phyloP scores from a whole-genome alignment of 2,329 filamentous ascomycete species.

The Gnomoniopsis smithogilvyi region DNA sequence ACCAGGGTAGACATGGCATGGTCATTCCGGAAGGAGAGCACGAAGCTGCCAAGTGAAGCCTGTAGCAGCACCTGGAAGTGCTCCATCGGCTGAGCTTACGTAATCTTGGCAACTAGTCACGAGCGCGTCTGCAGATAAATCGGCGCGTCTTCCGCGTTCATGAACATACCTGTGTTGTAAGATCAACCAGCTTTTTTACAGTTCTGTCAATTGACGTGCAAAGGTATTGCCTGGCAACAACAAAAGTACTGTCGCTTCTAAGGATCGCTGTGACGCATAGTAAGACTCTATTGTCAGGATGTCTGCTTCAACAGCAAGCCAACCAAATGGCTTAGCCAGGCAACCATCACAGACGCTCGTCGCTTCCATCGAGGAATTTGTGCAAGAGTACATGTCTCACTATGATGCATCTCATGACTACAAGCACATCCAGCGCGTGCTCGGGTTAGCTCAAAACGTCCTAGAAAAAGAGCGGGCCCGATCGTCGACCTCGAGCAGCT shows the following conservation, averaged over 20 bases:
- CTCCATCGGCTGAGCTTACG: not conserved
- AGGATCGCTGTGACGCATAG: not conserved
- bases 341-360: slow-evolving; percentile 35
- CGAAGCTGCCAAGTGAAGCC: not conserved
- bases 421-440: slow-evolving; percentile 75
- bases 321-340: not conserved
- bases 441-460: slow-evolving; percentile 66
- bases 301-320: not conserved
- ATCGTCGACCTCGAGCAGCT: slow-evolving; percentile 22
- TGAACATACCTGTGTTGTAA: not conserved
- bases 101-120: not conserved
- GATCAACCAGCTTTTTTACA: not conserved
- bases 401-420: slow-evolving; percentile 90
- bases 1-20: slow-evolving; percentile 66
- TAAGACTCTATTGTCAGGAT: not conserved
- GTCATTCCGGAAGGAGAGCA: slow-evolving; percentile 22
- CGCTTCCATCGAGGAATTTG: slow-evolving; percentile 56
- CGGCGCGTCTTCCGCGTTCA: not conserved
- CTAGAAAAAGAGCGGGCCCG: slow-evolving; percentile 43
- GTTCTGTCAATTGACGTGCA: not conserved
- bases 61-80: not conserved
- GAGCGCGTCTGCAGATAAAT: not conserved
- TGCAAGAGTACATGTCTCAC: slow-evolving; percentile 68
- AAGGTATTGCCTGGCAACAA: not conserved
- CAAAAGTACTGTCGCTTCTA: not conserved